Base-by-base conservation (phyloP, 352 stramenopile species). In the Pythium rishiriense region DNA sequence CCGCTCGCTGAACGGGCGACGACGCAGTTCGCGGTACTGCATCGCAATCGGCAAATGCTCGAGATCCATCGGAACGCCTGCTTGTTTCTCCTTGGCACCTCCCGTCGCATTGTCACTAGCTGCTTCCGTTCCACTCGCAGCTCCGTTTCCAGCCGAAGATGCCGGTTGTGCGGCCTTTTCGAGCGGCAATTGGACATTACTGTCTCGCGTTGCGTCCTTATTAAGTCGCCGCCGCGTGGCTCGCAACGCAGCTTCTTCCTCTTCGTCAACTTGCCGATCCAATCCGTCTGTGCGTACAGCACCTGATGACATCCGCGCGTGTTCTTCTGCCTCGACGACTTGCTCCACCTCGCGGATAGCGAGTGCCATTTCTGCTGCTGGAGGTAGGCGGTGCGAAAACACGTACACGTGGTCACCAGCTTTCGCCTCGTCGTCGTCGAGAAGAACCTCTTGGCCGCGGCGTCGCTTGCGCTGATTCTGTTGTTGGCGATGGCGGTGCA, bases 1-100 rank as follows among this genome's bases (percentile, higher is more conserved):
- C 1, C 93, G 91, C 39, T 97, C 83, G 35, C 93, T 83, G 57
- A 98, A 95, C 8, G 90, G 91, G 4, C 95, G 79, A 17, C 85
- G 78, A 45, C 97, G 97, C 50, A 98, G 83, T 55, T 96, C 81
- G 17, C 89, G 83, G 72, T 98, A 98, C 60, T 94, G 85, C 86
- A 95, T 96, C 8, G 86, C 82, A 37, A 92, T 91, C 12, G 79
- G 92, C 64, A 89, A 47, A 43, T 95, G 89, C 58, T 91, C 86
- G 39, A 90, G 72, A 59, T 91, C 87, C 91, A 88, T 93, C 3
- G 74, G 82, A 48, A 78, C 78, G 48, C 54, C 60, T 21, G 25
- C 46, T 43, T 65, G 66, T 29, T 68, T 68, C 15, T 66, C 66
- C 35, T 75, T 75, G 42, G 46, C 65, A 43, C 66, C 62, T 37